These are phyloP conservation scores for Sutorius australiensis DNA, from an alignment of 768 basidiomycete genomes.

Conservation along the genomic window DNA sequence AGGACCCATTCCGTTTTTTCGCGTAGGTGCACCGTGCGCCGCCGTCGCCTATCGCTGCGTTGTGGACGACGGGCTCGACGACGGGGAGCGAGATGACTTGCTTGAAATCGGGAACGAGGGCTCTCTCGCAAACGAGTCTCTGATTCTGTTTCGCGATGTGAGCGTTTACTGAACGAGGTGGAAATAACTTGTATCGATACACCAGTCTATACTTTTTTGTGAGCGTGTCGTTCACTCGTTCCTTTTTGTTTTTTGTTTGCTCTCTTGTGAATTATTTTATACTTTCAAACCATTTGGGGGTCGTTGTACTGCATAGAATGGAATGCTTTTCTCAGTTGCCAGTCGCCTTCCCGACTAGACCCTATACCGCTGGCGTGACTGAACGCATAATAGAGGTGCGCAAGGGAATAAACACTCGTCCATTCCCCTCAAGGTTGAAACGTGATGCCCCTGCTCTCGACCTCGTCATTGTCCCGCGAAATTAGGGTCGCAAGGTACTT, in stretches of 20 bases:
- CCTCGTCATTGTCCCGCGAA: too few relatives aligned
- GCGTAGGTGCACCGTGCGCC: constrained; percentile 12
- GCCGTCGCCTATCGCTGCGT: background rate
- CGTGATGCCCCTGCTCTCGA: too few relatives aligned
- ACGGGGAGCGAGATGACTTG: constrained; percentile 2
- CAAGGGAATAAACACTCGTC: too few relatives aligned
- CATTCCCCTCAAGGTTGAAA: too few relatives aligned
- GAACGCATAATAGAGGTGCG: too few relatives aligned
- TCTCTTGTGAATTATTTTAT: background rate
- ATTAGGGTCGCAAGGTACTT: too few relatives aligned
- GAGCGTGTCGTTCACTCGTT: background rate
- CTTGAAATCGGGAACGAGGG: constrained; percentile 17
- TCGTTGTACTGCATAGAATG: background rate
- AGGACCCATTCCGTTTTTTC: constrained; percentile 13
- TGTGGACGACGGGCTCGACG: constrained; percentile 4
- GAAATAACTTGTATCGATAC: constrained; percentile 10
- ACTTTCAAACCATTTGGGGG: background rate
- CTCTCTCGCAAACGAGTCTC: constrained; percentile 18
- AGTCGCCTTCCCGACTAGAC: background rate
- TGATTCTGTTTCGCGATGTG: constrained; percentile 17
- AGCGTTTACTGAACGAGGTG: constrained; percentile 17
- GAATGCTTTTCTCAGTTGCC: background rate
- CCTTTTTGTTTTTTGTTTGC: background rate
- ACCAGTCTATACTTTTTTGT: background rate
- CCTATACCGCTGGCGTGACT: too few relatives aligned